Percentiles rank a stretch among this genome's conserved stretches.
phyloP scores from a whole-genome alignment of 2,329 filamentous ascomycete genomes.

The Clonostachys solani region DNA sequence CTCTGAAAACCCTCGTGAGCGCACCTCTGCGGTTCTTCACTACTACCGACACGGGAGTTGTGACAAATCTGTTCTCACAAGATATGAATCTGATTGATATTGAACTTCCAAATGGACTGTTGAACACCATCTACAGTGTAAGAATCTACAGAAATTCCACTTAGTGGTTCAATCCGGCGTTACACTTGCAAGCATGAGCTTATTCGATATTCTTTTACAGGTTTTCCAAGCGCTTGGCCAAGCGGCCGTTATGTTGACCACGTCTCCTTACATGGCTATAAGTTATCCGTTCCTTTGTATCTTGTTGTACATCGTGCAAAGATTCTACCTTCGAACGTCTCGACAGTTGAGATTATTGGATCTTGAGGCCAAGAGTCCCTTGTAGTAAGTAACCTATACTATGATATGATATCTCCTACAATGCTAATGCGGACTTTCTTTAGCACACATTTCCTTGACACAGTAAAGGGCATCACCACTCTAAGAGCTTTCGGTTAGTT shows the following conservation, averaged over 20 bases:
- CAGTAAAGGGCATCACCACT: slow-evolving; percentile 45
- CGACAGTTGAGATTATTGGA: slow-evolving; percentile 57
- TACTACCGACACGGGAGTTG: slow-evolving; percentile 31
- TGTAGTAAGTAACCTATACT: slow-evolving; percentile 35
- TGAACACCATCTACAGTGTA: slow-evolving; percentile 12
- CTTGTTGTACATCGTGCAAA: slow-evolving; percentile 46
- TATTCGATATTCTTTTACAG: slow-evolving; percentile 5
- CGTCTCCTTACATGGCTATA: slow-evolving; percentile 38
- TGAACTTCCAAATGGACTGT: slow-evolving; percentile 25
- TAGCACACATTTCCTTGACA: slow-evolving; percentile 46
- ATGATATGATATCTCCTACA: neutral
- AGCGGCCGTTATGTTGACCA: slow-evolving; percentile 37
- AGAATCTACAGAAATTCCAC: too few relatives aligned
- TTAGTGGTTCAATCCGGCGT: too few relatives aligned
- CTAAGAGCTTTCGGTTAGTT: slow-evolving; percentile 53
- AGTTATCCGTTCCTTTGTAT: slow-evolving; percentile 43
- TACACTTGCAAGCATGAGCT: too few relatives aligned
- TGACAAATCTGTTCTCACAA: slow-evolving; percentile 40
- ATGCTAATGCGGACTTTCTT: neutral
- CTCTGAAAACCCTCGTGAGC: slow-evolving; percentile 23
- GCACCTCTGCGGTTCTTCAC: slow-evolving; percentile 37
- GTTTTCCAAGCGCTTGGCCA: slow-evolving; percentile 28
- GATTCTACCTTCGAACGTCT: slow-evolving; percentile 55
- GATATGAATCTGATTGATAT: slow-evolving; percentile 35
- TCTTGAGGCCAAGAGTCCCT: slow-evolving; percentile 55